Evolutionary conservation across 2,329 filamentous ascomycete species (phyloP).

Genomic region (Nigrospora osmanthi): DNA sequence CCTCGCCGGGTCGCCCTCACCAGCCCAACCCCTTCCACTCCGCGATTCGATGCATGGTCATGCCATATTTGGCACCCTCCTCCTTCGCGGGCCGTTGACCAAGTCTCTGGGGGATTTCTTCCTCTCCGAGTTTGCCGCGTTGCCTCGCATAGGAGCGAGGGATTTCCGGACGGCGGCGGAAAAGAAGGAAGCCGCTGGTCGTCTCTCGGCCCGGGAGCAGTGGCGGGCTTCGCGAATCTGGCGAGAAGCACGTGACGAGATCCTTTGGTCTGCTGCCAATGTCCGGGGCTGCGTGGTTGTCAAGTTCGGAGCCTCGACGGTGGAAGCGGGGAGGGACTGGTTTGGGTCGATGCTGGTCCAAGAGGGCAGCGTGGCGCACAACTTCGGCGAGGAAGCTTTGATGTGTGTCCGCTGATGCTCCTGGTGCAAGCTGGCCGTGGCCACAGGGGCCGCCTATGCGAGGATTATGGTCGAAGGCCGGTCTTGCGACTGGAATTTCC

Average conservation of each 20-base stretch:
- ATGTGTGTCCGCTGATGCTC: constrained; percentile 52
- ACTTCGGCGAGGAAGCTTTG: constrained; percentile 75
- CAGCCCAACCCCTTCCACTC: constrained; percentile 30
- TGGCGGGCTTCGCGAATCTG: constrained; percentile 50
- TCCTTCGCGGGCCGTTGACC: constrained; percentile 69
- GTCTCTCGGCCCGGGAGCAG: constrained; percentile 30
- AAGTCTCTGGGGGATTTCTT: constrained; percentile 64
- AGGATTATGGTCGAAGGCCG: no score
- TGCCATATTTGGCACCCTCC: constrained; percentile 75
- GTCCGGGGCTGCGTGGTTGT: constrained; percentile 81
- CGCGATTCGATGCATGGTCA: constrained; percentile 63
- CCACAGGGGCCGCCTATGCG: no score
- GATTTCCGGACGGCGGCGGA: constrained; percentile 59
- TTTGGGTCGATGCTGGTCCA: constrained; percentile 64
- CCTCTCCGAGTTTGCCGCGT: constrained; percentile 64
- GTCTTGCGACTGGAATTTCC: no score
- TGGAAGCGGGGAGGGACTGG: constrained; percentile 78
- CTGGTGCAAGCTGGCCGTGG: no score
- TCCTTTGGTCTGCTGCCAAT: constrained; percentile 77
- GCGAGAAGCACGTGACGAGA: constrained; percentile 48
- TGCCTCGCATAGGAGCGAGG: constrained; percentile 75
- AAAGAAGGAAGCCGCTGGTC: constrained; percentile 29
- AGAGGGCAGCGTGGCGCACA: constrained; percentile 61
- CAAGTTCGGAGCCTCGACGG: constrained; percentile 77
- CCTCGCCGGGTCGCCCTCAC: constrained; percentile 49